A percentile compares a stretch with the other conserved stretches of the same genome.
These are phyloP conservation scores for Lactarius psammicola DNA, from an alignment of 768 basidiomycete genomes.

Conservation along the genomic window DNA sequence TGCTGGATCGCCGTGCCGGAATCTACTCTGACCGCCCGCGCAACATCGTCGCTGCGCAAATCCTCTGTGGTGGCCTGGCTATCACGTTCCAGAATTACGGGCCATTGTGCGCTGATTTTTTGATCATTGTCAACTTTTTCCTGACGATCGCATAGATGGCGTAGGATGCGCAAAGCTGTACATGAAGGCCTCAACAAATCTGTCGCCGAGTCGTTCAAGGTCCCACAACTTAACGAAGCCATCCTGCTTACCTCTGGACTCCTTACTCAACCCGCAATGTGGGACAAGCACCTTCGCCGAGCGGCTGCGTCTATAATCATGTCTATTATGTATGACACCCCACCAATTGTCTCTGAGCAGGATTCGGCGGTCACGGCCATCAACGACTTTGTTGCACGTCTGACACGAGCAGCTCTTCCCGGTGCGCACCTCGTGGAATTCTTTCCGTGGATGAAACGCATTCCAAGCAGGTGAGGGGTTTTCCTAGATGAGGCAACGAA, in stretches of 20 bases:
- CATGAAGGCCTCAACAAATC: conserved; percentile 15
- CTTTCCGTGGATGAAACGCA: conserved; percentile 18
- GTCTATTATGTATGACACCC: conserved; percentile 18
- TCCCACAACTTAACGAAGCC: conserved; percentile 8
- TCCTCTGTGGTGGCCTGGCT: conserved; percentile 22
- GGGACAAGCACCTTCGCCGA: conserved; percentile 1
- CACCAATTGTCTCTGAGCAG: background rate
- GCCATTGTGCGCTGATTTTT: conserved; percentile 12
- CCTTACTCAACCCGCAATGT: background rate
- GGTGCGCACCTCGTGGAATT: conserved; percentile 21
- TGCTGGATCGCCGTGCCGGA: conserved; percentile 29
- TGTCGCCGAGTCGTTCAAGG: background rate
- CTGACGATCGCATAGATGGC: conserved; percentile 21
- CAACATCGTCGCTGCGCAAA: conserved; percentile 25
- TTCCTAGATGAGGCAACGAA: too few relatives aligned
- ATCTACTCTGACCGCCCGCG: conserved; percentile 28
- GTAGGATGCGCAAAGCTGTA: conserved; percentile 16
- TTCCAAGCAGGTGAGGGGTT: conserved; percentile 1
- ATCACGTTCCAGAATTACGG: conserved; percentile 25
- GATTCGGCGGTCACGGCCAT: background rate
- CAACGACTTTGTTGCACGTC: conserved; percentile 1
- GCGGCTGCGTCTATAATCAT: conserved; percentile 14
- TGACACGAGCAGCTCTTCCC: conserved; percentile 2
- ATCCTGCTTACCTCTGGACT: conserved; percentile 1
- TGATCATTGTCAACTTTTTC: background rate